Conservation (phyloP, 495 filamentous ascomycete genomes). For the Trichoderma reesei region DNA sequence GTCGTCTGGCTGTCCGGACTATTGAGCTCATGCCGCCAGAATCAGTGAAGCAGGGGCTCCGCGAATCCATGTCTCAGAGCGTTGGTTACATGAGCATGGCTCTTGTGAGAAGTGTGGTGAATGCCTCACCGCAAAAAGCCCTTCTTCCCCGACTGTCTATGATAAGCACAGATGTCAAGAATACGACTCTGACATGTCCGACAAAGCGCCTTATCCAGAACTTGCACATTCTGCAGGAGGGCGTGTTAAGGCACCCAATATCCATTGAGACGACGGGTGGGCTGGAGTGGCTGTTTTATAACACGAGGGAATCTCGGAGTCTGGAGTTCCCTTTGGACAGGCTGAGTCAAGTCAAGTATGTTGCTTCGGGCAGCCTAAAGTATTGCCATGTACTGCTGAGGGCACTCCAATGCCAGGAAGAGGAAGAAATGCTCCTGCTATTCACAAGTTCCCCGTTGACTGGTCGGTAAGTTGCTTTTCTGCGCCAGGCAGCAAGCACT, state of each 20-base stretch:
- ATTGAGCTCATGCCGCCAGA: neutral
- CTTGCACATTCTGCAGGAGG: neutral
- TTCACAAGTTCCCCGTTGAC: neutral
- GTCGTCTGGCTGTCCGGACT: neutral
- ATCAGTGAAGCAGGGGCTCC: neutral
- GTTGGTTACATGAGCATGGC: neutral
- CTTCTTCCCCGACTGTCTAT: neutral
- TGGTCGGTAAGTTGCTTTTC: neutral
- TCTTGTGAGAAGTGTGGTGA: neutral
- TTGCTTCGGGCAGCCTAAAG: neutral
- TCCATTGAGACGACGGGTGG: neutral
- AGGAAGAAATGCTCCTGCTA: neutral
- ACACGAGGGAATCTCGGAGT: neutral
- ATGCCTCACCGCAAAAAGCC: neutral
- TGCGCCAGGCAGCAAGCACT: too few relatives aligned
- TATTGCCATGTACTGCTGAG: neutral
- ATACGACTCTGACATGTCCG: neutral
- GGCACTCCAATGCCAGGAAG: neutral
- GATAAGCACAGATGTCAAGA: neutral
- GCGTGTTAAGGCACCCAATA: neutral
- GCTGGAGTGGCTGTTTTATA: neutral
- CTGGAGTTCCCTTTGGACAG: neutral
- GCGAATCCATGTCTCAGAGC: neutral
- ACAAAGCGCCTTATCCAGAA: neutral
- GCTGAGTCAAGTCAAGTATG: neutral